Conservation (phyloP, 805 yeast genomes). For the Priceomyces fermenticarens region DNA sequence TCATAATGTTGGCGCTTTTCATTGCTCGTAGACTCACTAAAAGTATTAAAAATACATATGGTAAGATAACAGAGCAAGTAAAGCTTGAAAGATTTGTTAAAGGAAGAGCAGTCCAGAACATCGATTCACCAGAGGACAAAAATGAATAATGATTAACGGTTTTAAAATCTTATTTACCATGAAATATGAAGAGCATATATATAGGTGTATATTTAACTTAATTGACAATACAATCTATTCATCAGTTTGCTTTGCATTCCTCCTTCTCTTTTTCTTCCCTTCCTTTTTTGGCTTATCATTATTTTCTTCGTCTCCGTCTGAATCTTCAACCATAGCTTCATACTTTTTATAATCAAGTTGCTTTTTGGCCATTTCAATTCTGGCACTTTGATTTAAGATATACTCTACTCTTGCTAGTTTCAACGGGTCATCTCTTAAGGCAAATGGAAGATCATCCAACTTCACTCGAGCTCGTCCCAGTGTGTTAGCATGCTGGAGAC, state of each 20-base stretch:
- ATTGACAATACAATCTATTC: neutral
- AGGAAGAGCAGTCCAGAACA: constrained; percentile 53
- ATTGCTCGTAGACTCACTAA: neutral
- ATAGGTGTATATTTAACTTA: neutral
- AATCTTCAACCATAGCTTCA: constrained; percentile 12
- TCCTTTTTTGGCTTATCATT: constrained; percentile 5
- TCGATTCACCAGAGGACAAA: constrained; percentile 12
- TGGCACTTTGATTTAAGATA: constrained; percentile 35
- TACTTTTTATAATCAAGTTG: constrained; percentile 29
- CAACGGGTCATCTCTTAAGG: constrained; percentile 39
- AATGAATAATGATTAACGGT: constrained; percentile 1
- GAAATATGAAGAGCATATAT: constrained; percentile 1
- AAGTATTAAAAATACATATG: neutral
- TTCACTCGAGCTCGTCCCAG: constrained; percentile 39
- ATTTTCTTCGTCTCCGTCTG: constrained; percentile 13
- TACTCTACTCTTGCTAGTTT: constrained; percentile 40
- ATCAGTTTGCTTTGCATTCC: neutral
- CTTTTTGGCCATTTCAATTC: constrained; percentile 39
- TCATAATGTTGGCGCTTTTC: neutral
- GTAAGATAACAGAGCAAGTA: constrained; percentile 34
- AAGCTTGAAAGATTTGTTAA: constrained; percentile 56
- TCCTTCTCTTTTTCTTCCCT: constrained; percentile 7
- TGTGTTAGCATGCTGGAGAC: constrained; percentile 30
- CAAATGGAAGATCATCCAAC: constrained; percentile 41
- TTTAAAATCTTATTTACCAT: neutral